Evolutionary conservation across 495 filamentous ascomycete species (phyloP), one percentile per base, ranked within the genome.

Genomic region (Pyronema omphalodes): DNA sequence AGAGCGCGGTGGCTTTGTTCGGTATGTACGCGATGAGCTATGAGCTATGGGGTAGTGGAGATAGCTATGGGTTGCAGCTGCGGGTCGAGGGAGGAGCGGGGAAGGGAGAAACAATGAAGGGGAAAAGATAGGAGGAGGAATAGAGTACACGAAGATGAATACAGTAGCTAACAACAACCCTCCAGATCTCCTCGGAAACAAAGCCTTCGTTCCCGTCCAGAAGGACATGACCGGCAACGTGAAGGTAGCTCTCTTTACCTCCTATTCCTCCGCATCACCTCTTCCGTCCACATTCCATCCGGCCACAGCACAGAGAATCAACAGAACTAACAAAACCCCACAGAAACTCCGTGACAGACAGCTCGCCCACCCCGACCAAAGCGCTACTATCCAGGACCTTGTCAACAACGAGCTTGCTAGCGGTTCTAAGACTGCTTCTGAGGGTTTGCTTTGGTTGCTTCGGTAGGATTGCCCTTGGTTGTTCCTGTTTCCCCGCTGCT

Each of bases 331-430:
- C 61, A 55, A 69, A 69, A 55, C 43, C 41, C 37, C 54, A 3
- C 58, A 94, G 89, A 98, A 98, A 88, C 75, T 96, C 66, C 79
- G 84, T 56, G 81, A 89, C 53, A 79, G 88, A 55, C 81, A 86
- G 65, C 74, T 80, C 37, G 82, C 80, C 54, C 76, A 86, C 55
- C 86, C 89, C 17, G 69, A 70, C 49, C 78, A 86, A 49, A 93
- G 84, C 44, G 71, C 74, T 58, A 93, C 78, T 35, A 69, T 98
- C 37, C 91, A 98, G 67, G 75, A 78, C 44, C 84, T 95, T 49
- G 82, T 86, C 48, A 50, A 75, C 37, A 93, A 86, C 65, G 91
- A 98, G 71, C 69, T 93, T 59, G 88, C 88, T 71, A 75, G 76
- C 34, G 86, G 85, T 69, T 83, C 88, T 66, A 83, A 94, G 68